Conservation (phyloP, 2,329 filamentous ascomycete species). For the Phoma sp. region DNA sequence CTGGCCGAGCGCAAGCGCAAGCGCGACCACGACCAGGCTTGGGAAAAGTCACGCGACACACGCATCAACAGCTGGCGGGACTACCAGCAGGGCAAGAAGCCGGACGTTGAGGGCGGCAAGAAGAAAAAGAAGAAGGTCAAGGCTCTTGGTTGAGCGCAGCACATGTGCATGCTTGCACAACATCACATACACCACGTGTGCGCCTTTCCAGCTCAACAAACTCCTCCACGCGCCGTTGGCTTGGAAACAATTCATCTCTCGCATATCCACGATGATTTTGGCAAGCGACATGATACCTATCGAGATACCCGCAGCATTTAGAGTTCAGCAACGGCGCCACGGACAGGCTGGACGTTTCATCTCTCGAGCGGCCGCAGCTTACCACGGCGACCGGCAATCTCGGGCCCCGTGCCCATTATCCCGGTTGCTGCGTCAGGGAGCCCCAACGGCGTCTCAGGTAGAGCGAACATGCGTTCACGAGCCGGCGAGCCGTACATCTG, state of each 20-base stretch:
- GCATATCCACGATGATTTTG: not conserved
- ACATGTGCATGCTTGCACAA: not conserved
- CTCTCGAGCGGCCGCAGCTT: not conserved
- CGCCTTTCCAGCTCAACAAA: not conserved
- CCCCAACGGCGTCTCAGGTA: not conserved
- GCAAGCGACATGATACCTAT: not conserved
- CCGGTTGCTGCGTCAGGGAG: not conserved
- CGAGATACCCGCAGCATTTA: not conserved
- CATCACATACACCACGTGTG: not conserved
- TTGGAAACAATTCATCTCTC: not conserved
- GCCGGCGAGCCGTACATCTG: not conserved
- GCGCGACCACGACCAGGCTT: conserved; percentile 90
- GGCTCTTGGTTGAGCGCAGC: conserved; percentile 53
- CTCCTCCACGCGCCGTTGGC: not conserved
- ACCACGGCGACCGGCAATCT: not conserved
- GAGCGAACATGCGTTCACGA: conserved; percentile 2
- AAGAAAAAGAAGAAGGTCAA: conserved; percentile 63
- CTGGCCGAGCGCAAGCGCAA: conserved; percentile 65
- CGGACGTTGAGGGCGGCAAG: conserved; percentile 55
- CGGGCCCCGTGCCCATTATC: not conserved
- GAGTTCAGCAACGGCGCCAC: conserved; percentile 10
- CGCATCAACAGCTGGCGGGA: conserved; percentile 93
- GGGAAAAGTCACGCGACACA: conserved; percentile 91
- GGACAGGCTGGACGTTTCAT: conserved; percentile 2
- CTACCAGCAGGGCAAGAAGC: conserved; percentile 72